phyloP scores from a whole-genome alignment of 805 yeast species.

The Cyberlindnera misumaiensis region DNA sequence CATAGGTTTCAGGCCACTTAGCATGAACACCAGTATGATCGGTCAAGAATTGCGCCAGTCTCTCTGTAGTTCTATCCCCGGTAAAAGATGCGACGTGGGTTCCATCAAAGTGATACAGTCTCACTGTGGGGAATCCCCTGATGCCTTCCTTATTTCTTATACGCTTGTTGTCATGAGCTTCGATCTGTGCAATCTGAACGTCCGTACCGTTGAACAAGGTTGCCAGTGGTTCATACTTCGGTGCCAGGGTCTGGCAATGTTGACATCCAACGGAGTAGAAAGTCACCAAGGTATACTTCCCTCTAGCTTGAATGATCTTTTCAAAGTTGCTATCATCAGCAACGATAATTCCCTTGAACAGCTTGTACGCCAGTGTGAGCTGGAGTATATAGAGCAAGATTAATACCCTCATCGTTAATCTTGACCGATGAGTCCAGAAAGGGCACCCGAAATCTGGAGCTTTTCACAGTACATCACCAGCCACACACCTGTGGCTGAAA shows the following conservation, averaged over 20 bases:
- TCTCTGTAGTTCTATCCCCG: constrained; percentile 25
- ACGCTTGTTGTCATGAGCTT: constrained; percentile 28
- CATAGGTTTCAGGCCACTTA: constrained; percentile 23
- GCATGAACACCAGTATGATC: constrained; percentile 30
- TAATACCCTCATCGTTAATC: neutral
- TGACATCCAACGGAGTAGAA: constrained; percentile 40
- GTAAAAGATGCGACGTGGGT: constrained; percentile 32
- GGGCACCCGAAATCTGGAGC: neutral
- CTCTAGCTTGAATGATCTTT: constrained; percentile 12
- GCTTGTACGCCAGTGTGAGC: constrained; percentile 4
- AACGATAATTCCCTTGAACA: constrained; percentile 17
- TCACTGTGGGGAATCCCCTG: constrained; percentile 41
- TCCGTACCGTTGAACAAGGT: constrained; percentile 33
- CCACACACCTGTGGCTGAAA: neutral
- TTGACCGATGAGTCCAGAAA: neutral
- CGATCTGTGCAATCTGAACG: constrained; percentile 30
- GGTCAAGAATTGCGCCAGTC: constrained; percentile 26
- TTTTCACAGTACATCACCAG: neutral
- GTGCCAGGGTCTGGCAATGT: constrained; percentile 40
- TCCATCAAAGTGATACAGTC: constrained; percentile 37
- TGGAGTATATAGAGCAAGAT: constrained; percentile 1
- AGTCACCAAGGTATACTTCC: constrained; percentile 20
- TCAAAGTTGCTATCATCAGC: constrained; percentile 19
- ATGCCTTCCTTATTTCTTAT: constrained; percentile 35
- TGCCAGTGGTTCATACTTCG: constrained; percentile 37